These are phyloP conservation scores for Isoetes taiwanensis DNA, from an alignment of 75 land plant species.

Conservation along the genomic window DNA sequence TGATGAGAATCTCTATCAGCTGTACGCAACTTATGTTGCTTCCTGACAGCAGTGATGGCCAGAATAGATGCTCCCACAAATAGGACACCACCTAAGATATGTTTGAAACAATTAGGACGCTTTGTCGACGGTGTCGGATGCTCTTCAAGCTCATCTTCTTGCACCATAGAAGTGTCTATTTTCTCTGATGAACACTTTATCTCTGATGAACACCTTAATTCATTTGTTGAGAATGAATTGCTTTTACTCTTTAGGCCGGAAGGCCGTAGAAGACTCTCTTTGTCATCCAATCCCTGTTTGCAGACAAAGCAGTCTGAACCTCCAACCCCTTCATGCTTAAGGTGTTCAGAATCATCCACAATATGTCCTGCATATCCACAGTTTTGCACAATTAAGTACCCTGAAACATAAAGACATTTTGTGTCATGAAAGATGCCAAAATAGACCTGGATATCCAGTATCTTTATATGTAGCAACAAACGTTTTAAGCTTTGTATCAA, in stretches of 20 bases:
- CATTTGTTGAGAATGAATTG: background rate
- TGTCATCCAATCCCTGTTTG: background rate
- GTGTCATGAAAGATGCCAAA: background rate
- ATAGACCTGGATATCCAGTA: background rate
- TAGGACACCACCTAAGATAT: background rate
- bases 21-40: no score
- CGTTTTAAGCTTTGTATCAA: background rate
- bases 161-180: background rate
- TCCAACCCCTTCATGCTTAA: background rate
- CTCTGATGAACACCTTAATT: background rate
- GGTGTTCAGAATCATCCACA: background rate
- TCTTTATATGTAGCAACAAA: slow-evolving; percentile 1
- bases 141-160: background rate
- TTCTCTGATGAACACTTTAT: background rate
- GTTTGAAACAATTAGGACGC: background rate
- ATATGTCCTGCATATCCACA: background rate
- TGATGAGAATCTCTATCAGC: no score
- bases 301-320: slow-evolving; percentile 3
- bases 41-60: background rate
- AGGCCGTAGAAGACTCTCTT: background rate
- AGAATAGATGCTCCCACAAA: background rate
- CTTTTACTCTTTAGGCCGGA: background rate
- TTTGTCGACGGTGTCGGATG: background rate
- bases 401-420: background rate
- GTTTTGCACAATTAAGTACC: background rate